phyloP scores from a whole-genome alignment of 2,329 filamentous ascomycete genomes.

The Aspergillus ibericus region DNA sequence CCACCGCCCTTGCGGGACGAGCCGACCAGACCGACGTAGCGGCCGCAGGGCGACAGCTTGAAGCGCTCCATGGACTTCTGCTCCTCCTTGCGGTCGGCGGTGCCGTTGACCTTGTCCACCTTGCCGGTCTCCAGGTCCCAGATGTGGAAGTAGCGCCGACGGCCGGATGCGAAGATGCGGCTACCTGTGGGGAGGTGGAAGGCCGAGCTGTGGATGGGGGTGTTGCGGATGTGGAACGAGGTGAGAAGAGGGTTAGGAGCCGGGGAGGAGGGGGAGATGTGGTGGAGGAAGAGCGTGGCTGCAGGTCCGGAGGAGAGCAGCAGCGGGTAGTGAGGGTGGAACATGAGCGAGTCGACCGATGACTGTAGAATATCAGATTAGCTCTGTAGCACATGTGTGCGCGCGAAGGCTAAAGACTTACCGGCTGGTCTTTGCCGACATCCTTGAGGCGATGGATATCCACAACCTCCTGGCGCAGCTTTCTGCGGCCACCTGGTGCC shows the following conservation, averaged over 20 bases:
- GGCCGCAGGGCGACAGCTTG: slow-evolving; percentile 80
- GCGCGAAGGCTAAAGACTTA: slow-evolving; percentile 34
- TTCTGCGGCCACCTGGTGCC: slow-evolving; percentile 58
- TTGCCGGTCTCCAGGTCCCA: slow-evolving; percentile 84
- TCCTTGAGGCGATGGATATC: slow-evolving; percentile 89
- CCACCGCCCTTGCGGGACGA: slow-evolving; percentile 83
- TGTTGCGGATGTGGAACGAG: slow-evolving; percentile 79
- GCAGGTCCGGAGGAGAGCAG: slow-evolving; percentile 86
- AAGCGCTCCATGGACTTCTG: slow-evolving; percentile 91
- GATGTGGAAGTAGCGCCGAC: slow-evolving; percentile 86
- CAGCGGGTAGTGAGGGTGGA: slow-evolving; percentile 86
- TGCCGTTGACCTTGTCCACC: slow-evolving; percentile 79
- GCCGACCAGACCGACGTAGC: slow-evolving; percentile 80
- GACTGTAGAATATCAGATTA: slow-evolving; percentile 45
- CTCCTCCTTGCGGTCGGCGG: slow-evolving; percentile 68
- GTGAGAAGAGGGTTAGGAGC: slow-evolving; percentile 87
- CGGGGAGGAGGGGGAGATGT: slow-evolving; percentile 74
- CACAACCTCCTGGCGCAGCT: slow-evolving; percentile 80
- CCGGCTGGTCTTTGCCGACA: slow-evolving; percentile 73
- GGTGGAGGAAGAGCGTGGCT: slow-evolving; percentile 83
- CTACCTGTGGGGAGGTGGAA: slow-evolving; percentile 73
- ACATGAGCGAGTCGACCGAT: slow-evolving; percentile 77
- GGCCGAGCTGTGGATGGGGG: slow-evolving; percentile 78
- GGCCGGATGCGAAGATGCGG: slow-evolving; percentile 83
- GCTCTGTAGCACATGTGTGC: not conserved